A percentile compares a stretch with the other conserved stretches of the same genome.
These are phyloP conservation scores for Aspergillus texensis DNA, from an alignment of 2,329 filamentous ascomycete species.

Conservation along the genomic window DNA sequence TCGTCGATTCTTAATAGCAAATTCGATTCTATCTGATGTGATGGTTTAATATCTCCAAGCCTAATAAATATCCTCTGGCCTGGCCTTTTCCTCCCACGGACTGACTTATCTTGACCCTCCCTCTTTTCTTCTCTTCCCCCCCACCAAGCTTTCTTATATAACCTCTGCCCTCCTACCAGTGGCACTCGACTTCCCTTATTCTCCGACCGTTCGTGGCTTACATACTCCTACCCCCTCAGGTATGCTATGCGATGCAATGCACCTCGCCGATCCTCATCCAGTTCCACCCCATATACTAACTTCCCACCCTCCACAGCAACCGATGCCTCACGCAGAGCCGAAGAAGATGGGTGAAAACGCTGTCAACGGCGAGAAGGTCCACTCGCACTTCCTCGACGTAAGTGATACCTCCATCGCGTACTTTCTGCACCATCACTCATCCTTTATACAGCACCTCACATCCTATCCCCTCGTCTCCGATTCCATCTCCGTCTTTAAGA, in stretches of 20 bases:
- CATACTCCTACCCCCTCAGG: background rate
- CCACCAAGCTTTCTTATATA: background rate
- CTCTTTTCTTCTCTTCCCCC: too few relatives aligned
- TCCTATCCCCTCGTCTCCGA: slow-evolving; percentile 84
- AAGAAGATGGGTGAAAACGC: slow-evolving; percentile 50
- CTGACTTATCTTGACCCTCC: too few relatives aligned
- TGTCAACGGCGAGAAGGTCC: slow-evolving; percentile 54
- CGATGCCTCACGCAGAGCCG: slow-evolving; percentile 54
- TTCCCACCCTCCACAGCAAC: slow-evolving; percentile 7
- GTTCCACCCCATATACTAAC: background rate
- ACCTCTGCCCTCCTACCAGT: background rate
- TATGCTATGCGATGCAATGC: background rate
- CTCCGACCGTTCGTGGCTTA: background rate
- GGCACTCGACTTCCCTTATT: background rate
- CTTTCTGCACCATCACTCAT: background rate
- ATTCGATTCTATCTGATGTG: too few relatives aligned
- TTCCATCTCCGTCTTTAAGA: slow-evolving; percentile 74
- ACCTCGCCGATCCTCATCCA: background rate
- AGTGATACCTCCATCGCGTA: slow-evolving; percentile 20
- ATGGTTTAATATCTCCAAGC: too few relatives aligned
- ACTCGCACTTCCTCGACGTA: slow-evolving; percentile 52
- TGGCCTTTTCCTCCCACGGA: too few relatives aligned
- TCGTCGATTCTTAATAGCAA: too few relatives aligned
- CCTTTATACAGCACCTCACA: slow-evolving; percentile 68
- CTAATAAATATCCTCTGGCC: too few relatives aligned